Percentiles rank a stretch among this genome's conserved stretches.
Conservation (phyloP, 2,329 filamentous ascomycete genomes). For the Dothideomycetes sp. region DNA sequence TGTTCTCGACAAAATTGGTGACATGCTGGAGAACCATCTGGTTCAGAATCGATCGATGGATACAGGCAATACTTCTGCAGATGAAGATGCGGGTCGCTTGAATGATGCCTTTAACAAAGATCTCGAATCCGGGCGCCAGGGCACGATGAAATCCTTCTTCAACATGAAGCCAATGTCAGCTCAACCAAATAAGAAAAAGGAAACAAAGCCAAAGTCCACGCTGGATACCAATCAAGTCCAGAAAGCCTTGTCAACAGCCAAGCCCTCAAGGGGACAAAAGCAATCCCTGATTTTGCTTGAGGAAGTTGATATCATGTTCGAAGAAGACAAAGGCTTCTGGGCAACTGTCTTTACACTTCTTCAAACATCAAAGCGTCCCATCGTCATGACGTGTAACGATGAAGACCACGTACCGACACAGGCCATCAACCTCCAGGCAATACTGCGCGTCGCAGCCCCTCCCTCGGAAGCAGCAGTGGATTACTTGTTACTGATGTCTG, state of each 20-base stretch:
- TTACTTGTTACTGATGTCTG: conserved; percentile 71
- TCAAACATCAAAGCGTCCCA: conserved; percentile 75
- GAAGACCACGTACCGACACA: conserved; percentile 71
- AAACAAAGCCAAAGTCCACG: conserved; percentile 20
- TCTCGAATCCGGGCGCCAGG: conserved; percentile 60
- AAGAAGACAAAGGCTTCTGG: conserved; percentile 96
- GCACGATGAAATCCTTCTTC: conserved; percentile 76
- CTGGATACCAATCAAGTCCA: conserved; percentile 22
- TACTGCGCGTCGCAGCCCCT: conserved; percentile 65
- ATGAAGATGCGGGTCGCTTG: conserved; percentile 30
- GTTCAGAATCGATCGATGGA: conserved; percentile 49
- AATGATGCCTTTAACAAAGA: conserved; percentile 46
- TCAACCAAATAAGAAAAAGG: conserved; percentile 17
- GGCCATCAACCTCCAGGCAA: conserved; percentile 69
- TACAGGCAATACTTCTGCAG: conserved; percentile 19
- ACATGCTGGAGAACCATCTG: conserved; percentile 94
- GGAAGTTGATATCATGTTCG: conserved; percentile 87
- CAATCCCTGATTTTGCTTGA: conserved; percentile 92
- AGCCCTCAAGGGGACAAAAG: conserved; percentile 52
- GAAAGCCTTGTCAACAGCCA: conserved; percentile 22
- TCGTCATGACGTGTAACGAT: conserved; percentile 92
- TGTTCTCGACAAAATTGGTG: conserved; percentile 81
- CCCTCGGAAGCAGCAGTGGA: conserved; percentile 63
- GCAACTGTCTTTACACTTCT: conserved; percentile 68
- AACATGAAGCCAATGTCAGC: conserved; percentile 38